Percentiles rank a stretch among this genome's conserved stretches.
Evolutionary conservation across 2,329 filamentous ascomycete species (phyloP).

Genomic region (Exophiala sp.): DNA sequence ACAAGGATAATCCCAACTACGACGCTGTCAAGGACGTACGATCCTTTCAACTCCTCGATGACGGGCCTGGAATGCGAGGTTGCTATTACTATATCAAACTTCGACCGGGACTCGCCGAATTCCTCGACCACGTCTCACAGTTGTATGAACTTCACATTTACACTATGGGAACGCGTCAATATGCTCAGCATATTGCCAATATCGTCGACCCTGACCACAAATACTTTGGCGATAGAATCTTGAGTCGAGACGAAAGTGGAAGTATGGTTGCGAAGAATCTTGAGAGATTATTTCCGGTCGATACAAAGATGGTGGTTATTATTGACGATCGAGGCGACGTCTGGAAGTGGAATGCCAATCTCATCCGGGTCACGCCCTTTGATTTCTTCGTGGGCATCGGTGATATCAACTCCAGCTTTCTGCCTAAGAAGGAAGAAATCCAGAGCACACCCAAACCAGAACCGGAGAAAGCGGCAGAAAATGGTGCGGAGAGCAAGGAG

Average conservation of each 20-base stretch:
- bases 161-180: constrained; percentile 98
- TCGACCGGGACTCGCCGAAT: constrained; percentile 78
- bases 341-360: constrained; percentile 87
- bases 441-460: constrained; percentile 47
- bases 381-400: constrained; percentile 98
- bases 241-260: constrained; percentile 95
- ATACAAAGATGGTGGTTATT: constrained; percentile 98
- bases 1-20: constrained; percentile 85
- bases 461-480: constrained; percentile 27
- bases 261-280: constrained; percentile 88
- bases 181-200: constrained; percentile 84
- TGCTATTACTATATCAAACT: constrained; percentile 99
- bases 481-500: constrained; percentile 20
- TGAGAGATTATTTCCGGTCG: constrained; percentile 87
- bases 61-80: constrained; percentile 69
- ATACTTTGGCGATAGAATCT: constrained; percentile 89
- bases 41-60: constrained; percentile 84
- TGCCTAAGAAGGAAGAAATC: constrained; percentile 68
- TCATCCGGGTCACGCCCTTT: constrained; percentile 92
- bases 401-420: constrained; percentile 96
- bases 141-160: constrained; percentile 97
- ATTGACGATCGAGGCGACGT: constrained; percentile 97
- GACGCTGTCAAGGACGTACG: constrained; percentile 83
- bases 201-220: constrained; percentile 88
- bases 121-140: constrained; percentile 71